Conservation (phyloP, 305 asterid species). For the Solanum chacoense region DNA sequence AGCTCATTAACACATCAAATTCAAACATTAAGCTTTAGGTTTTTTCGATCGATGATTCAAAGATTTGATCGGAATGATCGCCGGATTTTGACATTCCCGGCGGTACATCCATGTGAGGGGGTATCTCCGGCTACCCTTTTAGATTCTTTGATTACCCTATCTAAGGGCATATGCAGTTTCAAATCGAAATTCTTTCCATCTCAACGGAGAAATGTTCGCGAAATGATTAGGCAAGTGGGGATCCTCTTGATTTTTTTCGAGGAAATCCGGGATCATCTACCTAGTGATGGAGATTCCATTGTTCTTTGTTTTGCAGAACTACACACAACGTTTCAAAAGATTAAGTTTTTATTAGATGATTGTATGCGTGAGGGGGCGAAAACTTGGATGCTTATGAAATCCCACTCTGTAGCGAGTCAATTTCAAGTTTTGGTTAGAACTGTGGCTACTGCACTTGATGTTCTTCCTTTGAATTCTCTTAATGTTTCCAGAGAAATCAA, state of each 20-base stretch:
- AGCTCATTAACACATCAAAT: background rate
- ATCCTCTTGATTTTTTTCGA: conserved; percentile 54
- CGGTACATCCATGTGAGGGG: conserved; percentile 56
- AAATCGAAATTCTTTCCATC: conserved; percentile 29
- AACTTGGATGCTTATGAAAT: conserved; percentile 42
- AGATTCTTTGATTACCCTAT: conserved; percentile 37
- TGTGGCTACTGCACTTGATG: conserved; percentile 53
- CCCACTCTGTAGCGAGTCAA: conserved; percentile 28
- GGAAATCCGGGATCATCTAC: conserved; percentile 29
- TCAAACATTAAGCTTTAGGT: background rate
- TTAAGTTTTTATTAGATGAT: conserved; percentile 41
- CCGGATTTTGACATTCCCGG: conserved; percentile 65
- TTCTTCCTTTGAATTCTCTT: conserved; percentile 39
- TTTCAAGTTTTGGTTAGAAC: conserved; percentile 33
- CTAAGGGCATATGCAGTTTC: conserved; percentile 24
- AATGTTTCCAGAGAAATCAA: conserved; percentile 30
- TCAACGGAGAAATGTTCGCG: conserved; percentile 48
- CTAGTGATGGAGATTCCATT: conserved; percentile 14
- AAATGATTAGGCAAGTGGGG: conserved; percentile 42
- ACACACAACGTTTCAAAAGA: conserved; percentile 43
- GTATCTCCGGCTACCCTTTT: conserved; percentile 52
- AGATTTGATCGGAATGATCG: conserved; percentile 32
- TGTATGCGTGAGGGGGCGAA: conserved; percentile 48
- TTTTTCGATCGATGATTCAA: conserved; percentile 25
- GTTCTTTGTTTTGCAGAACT: conserved; percentile 58